These are phyloP conservation scores for Heterobasidion annosum DNA, from an alignment of 1,284 basidiomycete genomes.

Conservation along the genomic window DNA sequence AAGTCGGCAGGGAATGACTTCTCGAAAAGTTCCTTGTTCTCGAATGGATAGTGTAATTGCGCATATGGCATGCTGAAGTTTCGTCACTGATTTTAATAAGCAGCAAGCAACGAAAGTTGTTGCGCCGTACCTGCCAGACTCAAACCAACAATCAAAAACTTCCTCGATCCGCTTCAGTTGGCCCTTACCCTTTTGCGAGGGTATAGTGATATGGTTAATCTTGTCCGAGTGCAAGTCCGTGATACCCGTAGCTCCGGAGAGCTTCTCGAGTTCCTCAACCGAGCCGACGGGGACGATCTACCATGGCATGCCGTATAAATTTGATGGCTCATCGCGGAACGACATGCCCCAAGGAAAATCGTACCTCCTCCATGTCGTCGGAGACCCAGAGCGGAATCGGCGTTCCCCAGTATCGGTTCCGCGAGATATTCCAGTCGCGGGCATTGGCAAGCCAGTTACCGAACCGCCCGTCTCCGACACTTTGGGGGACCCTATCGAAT, in stretches of 20 bases:
- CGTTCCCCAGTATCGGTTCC: constrained; percentile 99
- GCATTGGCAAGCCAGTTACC: constrained; percentile 98
- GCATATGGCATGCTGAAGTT: constrained; percentile 91
- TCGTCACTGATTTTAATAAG: neutral
- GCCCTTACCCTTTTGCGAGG: constrained; percentile 87
- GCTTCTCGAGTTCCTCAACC: constrained; percentile 78
- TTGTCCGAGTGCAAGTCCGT: constrained; percentile 93
- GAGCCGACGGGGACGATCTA: constrained; percentile 87
- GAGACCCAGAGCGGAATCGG: constrained; percentile 96
- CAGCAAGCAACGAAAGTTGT: constrained; percentile 3
- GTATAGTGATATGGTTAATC: constrained; percentile 95
- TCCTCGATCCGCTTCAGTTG: constrained; percentile 85
- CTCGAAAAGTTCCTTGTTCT: constrained; percentile 87
- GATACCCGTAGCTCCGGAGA: constrained; percentile 83
- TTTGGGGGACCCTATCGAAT: constrained; percentile 73
- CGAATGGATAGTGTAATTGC: constrained; percentile 96
- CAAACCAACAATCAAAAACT: constrained; percentile 99
- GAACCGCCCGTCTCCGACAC: constrained; percentile 88
- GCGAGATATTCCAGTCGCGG: constrained; percentile 98
- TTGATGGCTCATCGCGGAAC: neutral
- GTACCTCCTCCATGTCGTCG: constrained; percentile 86
- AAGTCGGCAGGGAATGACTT: constrained; percentile 94
- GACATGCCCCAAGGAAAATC: constrained; percentile 7
- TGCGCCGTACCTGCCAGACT: constrained; percentile 81
- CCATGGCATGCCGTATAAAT: constrained; percentile 1